A percentile compares a stretch with the other conserved stretches of the same genome.
These are phyloP conservation scores for Tricholoma furcatifolium DNA, from an alignment of 768 basidiomycete species.

Conservation along the genomic window DNA sequence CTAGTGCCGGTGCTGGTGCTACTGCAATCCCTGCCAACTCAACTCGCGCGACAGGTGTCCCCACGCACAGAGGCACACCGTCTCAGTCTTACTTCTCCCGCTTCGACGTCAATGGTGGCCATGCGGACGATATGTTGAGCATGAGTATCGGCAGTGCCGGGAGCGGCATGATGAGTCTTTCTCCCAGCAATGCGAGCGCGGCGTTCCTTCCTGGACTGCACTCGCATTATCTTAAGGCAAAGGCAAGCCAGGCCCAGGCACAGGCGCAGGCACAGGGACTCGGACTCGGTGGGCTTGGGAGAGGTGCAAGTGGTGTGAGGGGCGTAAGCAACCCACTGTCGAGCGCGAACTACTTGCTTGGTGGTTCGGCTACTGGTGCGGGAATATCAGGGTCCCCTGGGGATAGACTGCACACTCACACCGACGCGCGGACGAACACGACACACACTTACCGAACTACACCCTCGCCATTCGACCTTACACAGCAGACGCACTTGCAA, in stretches of 20 bases:
- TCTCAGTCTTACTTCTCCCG: constrained; percentile 54
- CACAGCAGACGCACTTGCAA: constrained; percentile 32
- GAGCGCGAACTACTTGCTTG: constrained; percentile 1
- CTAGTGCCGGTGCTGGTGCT: background rate
- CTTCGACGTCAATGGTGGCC: constrained; percentile 20
- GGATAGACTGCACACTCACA: constrained; percentile 36
- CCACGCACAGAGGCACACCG: constrained; percentile 40
- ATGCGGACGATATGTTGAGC: constrained; percentile 33
- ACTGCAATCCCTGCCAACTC: no score
- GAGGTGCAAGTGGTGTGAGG: constrained; percentile 31
- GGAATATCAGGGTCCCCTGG: constrained; percentile 29
- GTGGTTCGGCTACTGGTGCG: background rate
- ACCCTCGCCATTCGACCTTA: constrained; percentile 45
- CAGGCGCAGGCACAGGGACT: constrained; percentile 30
- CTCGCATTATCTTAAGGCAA: constrained; percentile 58
- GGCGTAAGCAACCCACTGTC: constrained; percentile 31
- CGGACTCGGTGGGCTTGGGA: constrained; percentile 26
- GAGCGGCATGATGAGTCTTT: constrained; percentile 37
- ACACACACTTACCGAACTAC: constrained; percentile 40
- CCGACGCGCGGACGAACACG: constrained; percentile 35
- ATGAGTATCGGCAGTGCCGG: constrained; percentile 35
- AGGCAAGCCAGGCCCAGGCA: constrained; percentile 36
- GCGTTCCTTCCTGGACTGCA: constrained; percentile 79
- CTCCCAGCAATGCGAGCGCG: constrained; percentile 77
- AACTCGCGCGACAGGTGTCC: background rate